A percentile compares a stretch with the other conserved stretches of the same genome.
Evolutionary conservation across 495 filamentous ascomycete genomes (phyloP).

Genomic region (Podospora comata): DNA sequence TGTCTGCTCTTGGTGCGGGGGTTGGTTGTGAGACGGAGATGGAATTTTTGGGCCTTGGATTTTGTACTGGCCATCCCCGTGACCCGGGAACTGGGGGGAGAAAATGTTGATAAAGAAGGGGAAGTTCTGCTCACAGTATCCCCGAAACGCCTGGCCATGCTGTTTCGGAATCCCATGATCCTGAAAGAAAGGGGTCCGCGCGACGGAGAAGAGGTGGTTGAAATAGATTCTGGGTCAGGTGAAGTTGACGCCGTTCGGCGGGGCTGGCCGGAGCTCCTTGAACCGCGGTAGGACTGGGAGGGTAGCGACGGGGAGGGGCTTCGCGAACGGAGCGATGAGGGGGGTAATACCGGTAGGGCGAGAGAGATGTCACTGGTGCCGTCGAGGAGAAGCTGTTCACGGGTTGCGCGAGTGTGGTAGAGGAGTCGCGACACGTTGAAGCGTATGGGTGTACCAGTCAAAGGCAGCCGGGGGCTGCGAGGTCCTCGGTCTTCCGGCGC

Average conservation of each 20-base stretch:
- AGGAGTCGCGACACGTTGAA: background rate
- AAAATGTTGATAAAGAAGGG: background rate
- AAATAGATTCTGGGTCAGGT: background rate
- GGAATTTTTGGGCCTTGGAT: background rate
- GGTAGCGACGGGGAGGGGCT: background rate
- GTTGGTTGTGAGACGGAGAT: background rate
- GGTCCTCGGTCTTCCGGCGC: background rate
- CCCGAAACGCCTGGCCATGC: slow-evolving; percentile 36
- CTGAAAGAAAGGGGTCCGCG: background rate
- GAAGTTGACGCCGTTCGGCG: background rate
- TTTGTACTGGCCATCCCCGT: background rate
- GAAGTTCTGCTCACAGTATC: slow-evolving; percentile 30
- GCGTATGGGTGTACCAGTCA: background rate
- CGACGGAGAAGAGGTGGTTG: background rate
- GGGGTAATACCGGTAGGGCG: background rate
- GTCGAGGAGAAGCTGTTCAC: background rate
- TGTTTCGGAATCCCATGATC: slow-evolving; percentile 36
- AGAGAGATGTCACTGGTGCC: background rate
- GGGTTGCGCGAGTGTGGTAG: background rate
- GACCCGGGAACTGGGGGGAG: background rate
- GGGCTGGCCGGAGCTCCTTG: background rate
- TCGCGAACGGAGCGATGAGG: background rate
- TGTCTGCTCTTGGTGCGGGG: background rate
- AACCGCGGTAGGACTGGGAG: background rate
- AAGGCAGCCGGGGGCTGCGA: background rate